Evolutionary conservation across 345 rosid genomes (phyloP), one percentile per base, ranked within the genome.

Genomic region (Adansonia digitata): DNA sequence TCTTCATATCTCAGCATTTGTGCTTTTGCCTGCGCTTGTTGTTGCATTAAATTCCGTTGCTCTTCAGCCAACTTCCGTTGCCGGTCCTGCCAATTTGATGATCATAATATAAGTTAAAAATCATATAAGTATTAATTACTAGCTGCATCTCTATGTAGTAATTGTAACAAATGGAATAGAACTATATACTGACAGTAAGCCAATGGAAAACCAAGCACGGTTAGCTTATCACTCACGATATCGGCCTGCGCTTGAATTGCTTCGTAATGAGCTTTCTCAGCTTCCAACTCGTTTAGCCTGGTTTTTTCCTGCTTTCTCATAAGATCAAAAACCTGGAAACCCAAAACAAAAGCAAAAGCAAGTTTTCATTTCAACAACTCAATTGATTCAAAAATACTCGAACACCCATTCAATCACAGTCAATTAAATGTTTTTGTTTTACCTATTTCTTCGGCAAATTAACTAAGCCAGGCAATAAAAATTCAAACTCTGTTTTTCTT

Each of bases 1-100:
- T 94, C 98, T 80, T 90, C 98, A 78, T 94, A 94, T 45, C 93
- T 94, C 39, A 94, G 94, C 95, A 91, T 92, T 82, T 91, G 98
- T 46, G 98, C 87, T 83, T 92, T 94, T 40, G 90, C 88, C 78
- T 94, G 97, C 13, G 98, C 98, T 78, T 90, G 95, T 79, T 90
- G 90, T 82, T 92, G 95, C 81, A 88, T 69, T 45, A 91, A 78
- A 70, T 88, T 88, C 69, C 94, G 82, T 80, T 89, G 96, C 53
- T 86, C 96, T 85, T 93, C 98, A 37, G 88, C 87, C 78, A 93
- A 56, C 81, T 86, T 90, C 75, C 80, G 82, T 75, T 90, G 97
- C 75, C 97, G 90, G 39, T 91, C 97, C 99, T 95, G 93, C 81
- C 86, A 84, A 80, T 48, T 45, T 73, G 74, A 69, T 22, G 63